Evolutionary conservation across 768 basidiomycete genomes (phyloP), one percentile per base, ranked within the genome.

Genomic region (Lentinula sp.): DNA sequence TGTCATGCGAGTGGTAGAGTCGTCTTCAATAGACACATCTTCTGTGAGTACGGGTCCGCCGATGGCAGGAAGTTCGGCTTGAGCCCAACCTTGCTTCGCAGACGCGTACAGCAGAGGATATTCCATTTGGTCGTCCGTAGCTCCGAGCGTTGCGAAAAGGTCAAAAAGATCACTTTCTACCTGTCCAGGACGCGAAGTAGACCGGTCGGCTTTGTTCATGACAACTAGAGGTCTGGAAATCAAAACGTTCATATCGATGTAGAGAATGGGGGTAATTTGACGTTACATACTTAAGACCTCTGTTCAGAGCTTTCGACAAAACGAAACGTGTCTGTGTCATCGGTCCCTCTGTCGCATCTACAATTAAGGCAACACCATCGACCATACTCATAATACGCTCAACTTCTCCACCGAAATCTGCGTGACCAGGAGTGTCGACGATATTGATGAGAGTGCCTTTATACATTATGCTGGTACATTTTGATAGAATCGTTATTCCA

Each of bases 371-470:
- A 10, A 84, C 83, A 32, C 83, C 83, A 62, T 84, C 84, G 10
- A 85, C 80, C 77, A 85, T 84, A 62, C 81, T 81, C 73, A 83
- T 73, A 3, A 84, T 79, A 57, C 83, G 78, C 63, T 85, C 83
- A 8, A 85, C 83, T 68, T 85, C 84, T 59, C 83, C 83, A 37
- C 83, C 83, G 70, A 85, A 84, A 65, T 85, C 84, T 6, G 83
- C 83, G 68, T 85, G 84, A 56, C 84, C 83, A 0, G 83, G 84
- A 0, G 84, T 85, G 65, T 85, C 84, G 62, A 84, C 80, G 62
- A 85, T 81, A 57, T 84, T 85, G 63, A 84, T 81, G 3, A 79
- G 71, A 65, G 77, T 78, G 2, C 76, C 74, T 43, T 78, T 74
- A 67, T 81, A 84, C 48, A 72, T 73, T 18, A 82, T 76, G 52